Percentiles rank a stretch among this genome's conserved stretches.
Evolutionary conservation across 2,329 filamentous ascomycete species (phyloP).

Genomic region (Trichoderma sp.): DNA sequence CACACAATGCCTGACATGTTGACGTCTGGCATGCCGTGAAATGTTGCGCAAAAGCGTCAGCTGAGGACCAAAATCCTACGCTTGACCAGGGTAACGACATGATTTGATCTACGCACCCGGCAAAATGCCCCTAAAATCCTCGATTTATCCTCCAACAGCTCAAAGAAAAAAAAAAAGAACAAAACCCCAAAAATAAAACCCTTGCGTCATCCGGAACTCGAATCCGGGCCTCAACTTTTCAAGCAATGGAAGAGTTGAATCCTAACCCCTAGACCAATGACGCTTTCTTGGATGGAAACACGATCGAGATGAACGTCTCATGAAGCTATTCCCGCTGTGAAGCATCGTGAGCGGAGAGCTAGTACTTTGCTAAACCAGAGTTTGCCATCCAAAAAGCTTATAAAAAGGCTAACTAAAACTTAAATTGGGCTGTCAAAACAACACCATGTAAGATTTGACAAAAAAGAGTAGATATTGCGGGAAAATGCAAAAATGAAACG

Average conservation of each 20-base stretch:
- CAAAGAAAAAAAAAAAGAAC: neutral
- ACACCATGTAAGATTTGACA: neutral
- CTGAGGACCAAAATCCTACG: neutral
- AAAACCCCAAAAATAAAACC: neutral
- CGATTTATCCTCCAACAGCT: neutral
- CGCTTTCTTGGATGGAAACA: neutral
- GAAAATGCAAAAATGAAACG: slow-evolving; percentile 11
- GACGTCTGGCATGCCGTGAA: neutral
- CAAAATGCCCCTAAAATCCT: neutral
- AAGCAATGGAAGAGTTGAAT: slow-evolving; percentile 15
- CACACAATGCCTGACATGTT: neutral
- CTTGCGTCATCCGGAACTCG: slow-evolving; percentile 17
- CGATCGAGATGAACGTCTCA: neutral
- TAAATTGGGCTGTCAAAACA: neutral
- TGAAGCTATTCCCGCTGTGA: neutral
- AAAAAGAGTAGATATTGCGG: neutral
- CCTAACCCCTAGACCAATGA: slow-evolving; percentile 19
- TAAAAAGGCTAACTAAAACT: neutral
- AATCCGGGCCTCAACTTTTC: slow-evolving; percentile 20
- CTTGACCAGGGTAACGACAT: neutral
- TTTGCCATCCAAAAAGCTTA: no score
- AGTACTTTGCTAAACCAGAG: no score
- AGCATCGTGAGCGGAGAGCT: neutral
- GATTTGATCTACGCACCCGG: no score
- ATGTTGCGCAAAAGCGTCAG: neutral